A percentile compares a stretch with the other conserved stretches of the same genome.
These are phyloP conservation scores for Scutellospora calospora DNA, from an alignment of 371 early-diverging fungal species.

Conservation along the genomic window DNA sequence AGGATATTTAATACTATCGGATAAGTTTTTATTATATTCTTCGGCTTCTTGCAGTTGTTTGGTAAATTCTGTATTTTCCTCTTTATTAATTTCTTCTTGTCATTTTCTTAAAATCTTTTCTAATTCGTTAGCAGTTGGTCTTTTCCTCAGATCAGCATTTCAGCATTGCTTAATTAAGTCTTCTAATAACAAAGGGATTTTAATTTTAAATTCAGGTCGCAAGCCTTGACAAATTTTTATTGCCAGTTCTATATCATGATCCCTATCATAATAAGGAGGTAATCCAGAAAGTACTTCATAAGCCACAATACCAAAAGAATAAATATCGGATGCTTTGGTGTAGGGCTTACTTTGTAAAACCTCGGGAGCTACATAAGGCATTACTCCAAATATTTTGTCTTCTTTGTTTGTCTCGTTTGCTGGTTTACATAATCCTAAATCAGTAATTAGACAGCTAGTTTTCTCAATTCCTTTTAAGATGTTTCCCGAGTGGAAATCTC, in stretches of 20 bases:
- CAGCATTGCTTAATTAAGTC: conserved; percentile 27
- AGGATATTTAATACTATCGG: too few relatives aligned
- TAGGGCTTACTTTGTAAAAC: conserved; percentile 13
- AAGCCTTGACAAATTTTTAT: conserved; percentile 5
- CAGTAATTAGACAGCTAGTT: too few relatives aligned
- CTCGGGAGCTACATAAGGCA: conserved; percentile 10
- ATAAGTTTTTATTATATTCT: too few relatives aligned
- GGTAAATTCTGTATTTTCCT: too few relatives aligned
- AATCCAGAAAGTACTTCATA: background rate
- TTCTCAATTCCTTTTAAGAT: too few relatives aligned
- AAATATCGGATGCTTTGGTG: conserved; percentile 14
- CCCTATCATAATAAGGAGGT: background rate
- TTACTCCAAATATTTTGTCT: background rate
- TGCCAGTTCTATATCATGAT: background rate
- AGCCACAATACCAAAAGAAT: conserved; percentile 15
- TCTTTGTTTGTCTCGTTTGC: background rate
- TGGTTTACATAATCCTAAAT: too few relatives aligned
- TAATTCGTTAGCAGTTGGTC: background rate
- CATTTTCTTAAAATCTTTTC: background rate
- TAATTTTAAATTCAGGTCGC: background rate
- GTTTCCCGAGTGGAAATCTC: too few relatives aligned
- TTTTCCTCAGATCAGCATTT: background rate
- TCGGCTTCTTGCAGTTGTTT: too few relatives aligned
- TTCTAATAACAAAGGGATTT: conserved; percentile 23
- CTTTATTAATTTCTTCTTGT: background rate